phyloP scores from a whole-genome alignment of 441 rosid species.

The Corymbia calophylla region DNA sequence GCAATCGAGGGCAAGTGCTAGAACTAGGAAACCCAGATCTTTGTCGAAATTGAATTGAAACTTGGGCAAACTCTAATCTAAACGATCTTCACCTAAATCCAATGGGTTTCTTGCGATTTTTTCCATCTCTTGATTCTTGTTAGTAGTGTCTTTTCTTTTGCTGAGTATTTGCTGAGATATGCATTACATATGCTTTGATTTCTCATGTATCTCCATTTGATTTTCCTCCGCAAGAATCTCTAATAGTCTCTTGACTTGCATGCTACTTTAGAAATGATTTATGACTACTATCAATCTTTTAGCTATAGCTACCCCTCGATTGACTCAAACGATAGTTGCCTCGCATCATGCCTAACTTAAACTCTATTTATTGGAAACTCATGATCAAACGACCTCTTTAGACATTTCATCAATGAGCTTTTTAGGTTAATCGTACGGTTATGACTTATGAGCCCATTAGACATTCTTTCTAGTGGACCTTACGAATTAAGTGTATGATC shows the following conservation, averaged over 20 bases:
- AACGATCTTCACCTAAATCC: not conserved
- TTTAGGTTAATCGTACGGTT: not conserved
- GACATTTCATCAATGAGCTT: not conserved
- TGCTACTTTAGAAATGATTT: not conserved
- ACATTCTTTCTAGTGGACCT: not conserved
- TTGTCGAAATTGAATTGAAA: not conserved
- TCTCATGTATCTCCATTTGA: not conserved
- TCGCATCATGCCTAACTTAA: not conserved
- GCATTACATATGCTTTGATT: not conserved
- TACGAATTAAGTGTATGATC: not conserved
- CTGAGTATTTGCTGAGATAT: not conserved
- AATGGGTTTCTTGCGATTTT: not conserved
- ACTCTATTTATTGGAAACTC: not conserved
- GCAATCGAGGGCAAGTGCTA: not conserved
- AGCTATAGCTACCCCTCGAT: not conserved
- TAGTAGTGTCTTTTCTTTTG: not conserved
- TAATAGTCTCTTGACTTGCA: not conserved
- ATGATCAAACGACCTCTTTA: not conserved
- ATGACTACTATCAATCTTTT: rapidly evolving
- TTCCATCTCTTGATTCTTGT: not conserved
- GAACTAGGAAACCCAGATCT: not conserved
- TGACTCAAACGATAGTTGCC: not conserved
- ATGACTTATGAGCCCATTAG: not conserved
- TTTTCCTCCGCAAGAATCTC: not conserved
- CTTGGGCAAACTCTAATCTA: not conserved